Percentiles rank a stretch among this genome's conserved stretches.
These are phyloP conservation scores for Trifolium pratense DNA, from an alignment of 306 rosid genomes.

Conservation along the genomic window DNA sequence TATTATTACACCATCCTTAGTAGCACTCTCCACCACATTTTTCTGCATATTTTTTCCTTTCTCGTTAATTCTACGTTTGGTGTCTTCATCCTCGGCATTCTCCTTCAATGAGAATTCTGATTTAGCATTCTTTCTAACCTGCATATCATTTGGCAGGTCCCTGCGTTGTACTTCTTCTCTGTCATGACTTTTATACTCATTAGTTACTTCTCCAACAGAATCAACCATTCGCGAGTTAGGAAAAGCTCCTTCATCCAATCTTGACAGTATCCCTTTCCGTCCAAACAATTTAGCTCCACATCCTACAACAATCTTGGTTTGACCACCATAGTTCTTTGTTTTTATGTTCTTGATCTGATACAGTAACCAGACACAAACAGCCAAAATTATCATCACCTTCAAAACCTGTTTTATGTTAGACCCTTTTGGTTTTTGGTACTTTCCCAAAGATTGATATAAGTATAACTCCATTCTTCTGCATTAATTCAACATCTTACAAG, in stretches of 20 bases:
- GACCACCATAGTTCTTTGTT: slow-evolving; percentile 4
- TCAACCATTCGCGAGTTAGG: slow-evolving; percentile 29
- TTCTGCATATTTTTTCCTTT: background rate
- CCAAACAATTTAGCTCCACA: slow-evolving; percentile 33
- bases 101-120: background rate
- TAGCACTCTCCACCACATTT: slow-evolving; percentile 25
- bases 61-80: background rate
- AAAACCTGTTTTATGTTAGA: slow-evolving; percentile 43
- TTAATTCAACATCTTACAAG: slow-evolving; percentile 32
- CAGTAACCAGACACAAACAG: slow-evolving; percentile 49
- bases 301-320: slow-evolving; percentile 26
- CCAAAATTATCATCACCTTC: slow-evolving; percentile 48
- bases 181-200: background rate
- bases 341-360: slow-evolving; percentile 49
- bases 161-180: background rate
- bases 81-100: background rate
- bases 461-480: slow-evolving; percentile 46
- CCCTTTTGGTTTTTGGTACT: slow-evolving; percentile 50
- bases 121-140: background rate
- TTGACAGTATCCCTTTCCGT: slow-evolving; percentile 39
- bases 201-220: slow-evolving; percentile 20
- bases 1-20: slow-evolving; percentile 1
- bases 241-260: slow-evolving; percentile 26
- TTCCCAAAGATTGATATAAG: slow-evolving; percentile 41
- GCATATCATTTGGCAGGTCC: background rate